Evolutionary conservation across 208 protist species (phyloP).

Genomic region (Leishmania lainsoni): DNA sequence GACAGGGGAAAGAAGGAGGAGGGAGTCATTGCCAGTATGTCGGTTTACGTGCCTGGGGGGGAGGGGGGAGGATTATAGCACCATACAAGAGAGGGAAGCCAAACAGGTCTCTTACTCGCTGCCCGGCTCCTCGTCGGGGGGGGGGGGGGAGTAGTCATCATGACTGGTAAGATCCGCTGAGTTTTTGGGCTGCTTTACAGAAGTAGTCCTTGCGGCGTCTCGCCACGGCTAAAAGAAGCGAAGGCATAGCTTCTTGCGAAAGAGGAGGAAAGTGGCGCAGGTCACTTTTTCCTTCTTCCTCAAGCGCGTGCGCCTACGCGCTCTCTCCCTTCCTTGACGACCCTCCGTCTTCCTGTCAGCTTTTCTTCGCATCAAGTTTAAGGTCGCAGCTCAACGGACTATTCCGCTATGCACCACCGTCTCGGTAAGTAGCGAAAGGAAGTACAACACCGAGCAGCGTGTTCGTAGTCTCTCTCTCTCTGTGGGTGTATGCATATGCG

Average conservation of each 20-base stretch:
- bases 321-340: neutral
- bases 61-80: neutral
- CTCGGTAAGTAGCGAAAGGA: neutral
- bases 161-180: neutral
- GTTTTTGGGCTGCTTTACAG: neutral
- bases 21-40: neutral
- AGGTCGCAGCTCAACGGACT: neutral
- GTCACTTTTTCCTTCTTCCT: neutral
- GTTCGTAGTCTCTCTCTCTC: neutral
- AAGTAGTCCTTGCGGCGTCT: neutral
- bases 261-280: neutral
- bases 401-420: neutral
- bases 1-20: neutral
- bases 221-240: neutral
- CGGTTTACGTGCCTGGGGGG: neutral
- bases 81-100: neutral
- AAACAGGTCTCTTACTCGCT: neutral
- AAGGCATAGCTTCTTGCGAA: neutral
- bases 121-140: neutral
- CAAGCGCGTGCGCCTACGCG: neutral
- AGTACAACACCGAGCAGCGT: neutral
- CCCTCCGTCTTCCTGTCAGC: neutral
- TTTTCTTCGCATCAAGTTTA: neutral
- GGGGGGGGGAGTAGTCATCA: neutral
- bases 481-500: neutral